These are phyloP conservation scores for Xylariaceae sp. DNA, from an alignment of 2,329 filamentous ascomycete species.

Conservation along the genomic window DNA sequence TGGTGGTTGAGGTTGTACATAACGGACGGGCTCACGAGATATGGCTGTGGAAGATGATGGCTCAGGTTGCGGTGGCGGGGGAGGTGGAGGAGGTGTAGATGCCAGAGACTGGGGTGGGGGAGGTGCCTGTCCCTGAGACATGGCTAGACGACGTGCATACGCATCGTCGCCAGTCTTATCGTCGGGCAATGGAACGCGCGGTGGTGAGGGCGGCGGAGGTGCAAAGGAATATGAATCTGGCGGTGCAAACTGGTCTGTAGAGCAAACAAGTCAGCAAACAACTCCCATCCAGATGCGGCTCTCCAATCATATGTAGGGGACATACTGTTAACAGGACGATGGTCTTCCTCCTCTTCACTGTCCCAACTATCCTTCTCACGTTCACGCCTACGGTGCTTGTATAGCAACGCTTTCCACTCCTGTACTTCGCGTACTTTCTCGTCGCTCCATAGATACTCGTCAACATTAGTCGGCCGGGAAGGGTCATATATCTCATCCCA, in stretches of 20 bases:
- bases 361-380: slow-evolving; percentile 37
- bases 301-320: slow-evolving; percentile 22
- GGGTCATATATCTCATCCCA: slow-evolving; percentile 94
- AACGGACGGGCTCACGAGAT: slow-evolving; percentile 72
- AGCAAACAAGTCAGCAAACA: slow-evolving; percentile 16
- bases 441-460: slow-evolving; percentile 78
- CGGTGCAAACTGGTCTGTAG: slow-evolving; percentile 54
- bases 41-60: slow-evolving; percentile 48
- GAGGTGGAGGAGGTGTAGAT: slow-evolving; percentile 28
- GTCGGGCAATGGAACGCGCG: slow-evolving; percentile 45
- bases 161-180: slow-evolving; percentile 65
- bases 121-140: slow-evolving; percentile 42
- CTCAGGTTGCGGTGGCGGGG: slow-evolving; percentile 35
- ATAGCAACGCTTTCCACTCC: slow-evolving; percentile 81
- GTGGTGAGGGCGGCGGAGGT: slow-evolving; percentile 48
- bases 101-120: slow-evolving; percentile 25
- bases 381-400: slow-evolving; percentile 59
- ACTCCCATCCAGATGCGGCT: neutral
- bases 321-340: slow-evolving; percentile 29
- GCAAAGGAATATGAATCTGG: slow-evolving; percentile 53
- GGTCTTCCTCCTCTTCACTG: slow-evolving; percentile 31
- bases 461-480: slow-evolving; percentile 72
- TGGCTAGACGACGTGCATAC: slow-evolving; percentile 56
- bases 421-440: slow-evolving; percentile 73
- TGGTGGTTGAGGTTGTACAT: slow-evolving; percentile 46